Base-by-base conservation (phyloP, 306 rosid species). In the Trichosanthes truncata region DNA sequence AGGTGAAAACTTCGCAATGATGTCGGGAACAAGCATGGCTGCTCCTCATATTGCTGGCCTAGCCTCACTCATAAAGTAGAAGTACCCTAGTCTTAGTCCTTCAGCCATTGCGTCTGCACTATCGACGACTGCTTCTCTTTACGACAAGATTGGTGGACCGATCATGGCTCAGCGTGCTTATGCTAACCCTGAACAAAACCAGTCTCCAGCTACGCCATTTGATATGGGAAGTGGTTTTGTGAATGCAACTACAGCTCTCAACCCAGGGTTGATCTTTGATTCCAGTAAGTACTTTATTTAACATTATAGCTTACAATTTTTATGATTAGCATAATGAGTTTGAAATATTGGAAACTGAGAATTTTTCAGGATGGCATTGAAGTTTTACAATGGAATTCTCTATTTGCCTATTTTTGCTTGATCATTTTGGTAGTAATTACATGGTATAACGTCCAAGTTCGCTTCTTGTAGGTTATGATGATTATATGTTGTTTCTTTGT, bases 201-300 rank as follows among this genome's bases (percentile, higher is more conserved):
- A 87, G 73, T 88, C 99, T 77, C 97, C 97, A 4, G 98, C 99
- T 23, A 91, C 97, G 36, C 89, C 96, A 55, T 96, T 93, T 84
- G 99, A 96, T 88, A 93, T 96, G 99, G 99, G 99, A 78, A 91
- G 94, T 87, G 99, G 99, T 80, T 96, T 96, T 86, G 97, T 93
- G 77, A 96, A 96, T 87, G 96, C 96, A 77, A 93, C 93, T 48
- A 90, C 87, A 13, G 93, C 97, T 60, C 85, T 96, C 62, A 83
- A 93, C 80, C 96, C 98, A 14, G 99, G 99, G 72, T 83, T 96
- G 87, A 85, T 96, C 63, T 93, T 96, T 66, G 87, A 96, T 82
- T 78, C 99, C n/a, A 79, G 99, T 96, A 87, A 89, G 98, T 86
- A 51, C 9, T 35, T 66, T 55, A 60, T 40, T 45, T 48, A 11